Evolutionary conservation across 495 filamentous ascomycete species (phyloP).

Genomic region (Xylaria acuta): DNA sequence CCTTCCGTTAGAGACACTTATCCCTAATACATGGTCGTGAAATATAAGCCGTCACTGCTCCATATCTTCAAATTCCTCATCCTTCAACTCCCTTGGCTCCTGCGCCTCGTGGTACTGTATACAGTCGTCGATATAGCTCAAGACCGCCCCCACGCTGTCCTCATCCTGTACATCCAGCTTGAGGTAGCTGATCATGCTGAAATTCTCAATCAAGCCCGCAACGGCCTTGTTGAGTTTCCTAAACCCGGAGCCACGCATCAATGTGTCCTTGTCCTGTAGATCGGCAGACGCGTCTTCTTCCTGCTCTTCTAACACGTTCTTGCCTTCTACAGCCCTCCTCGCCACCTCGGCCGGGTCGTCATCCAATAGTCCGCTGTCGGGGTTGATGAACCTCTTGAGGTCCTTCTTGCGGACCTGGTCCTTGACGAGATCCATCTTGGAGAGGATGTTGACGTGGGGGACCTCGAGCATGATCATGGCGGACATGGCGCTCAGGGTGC

Average conservation of each 20-base stretch:
- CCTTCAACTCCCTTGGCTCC: constrained; percentile 85
- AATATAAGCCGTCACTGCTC: constrained; percentile 44
- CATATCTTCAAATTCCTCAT: constrained; percentile 72
- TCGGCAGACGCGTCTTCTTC: constrained; percentile 55
- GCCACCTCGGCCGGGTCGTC: constrained; percentile 66
- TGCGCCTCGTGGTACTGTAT: constrained; percentile 97
- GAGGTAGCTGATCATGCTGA: constrained; percentile 96
- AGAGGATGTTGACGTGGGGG: constrained; percentile 91
- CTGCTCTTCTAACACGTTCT: constrained; percentile 29
- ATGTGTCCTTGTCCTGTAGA: constrained; percentile 63
- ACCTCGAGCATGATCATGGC: constrained; percentile 98
- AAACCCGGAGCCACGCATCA: constrained; percentile 82
- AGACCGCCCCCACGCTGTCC: constrained; percentile 86
- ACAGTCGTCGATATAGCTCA: constrained; percentile 96
- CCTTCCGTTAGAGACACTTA: not conserved
- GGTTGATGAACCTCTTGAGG: constrained; percentile 83
- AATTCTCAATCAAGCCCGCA: constrained; percentile 88
- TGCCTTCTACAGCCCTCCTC: constrained; percentile 48
- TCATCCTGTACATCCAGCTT: constrained; percentile 90
- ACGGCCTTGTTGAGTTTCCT: constrained; percentile 82
- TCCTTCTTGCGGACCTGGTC: constrained; percentile 82
- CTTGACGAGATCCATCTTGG: constrained; percentile 95
- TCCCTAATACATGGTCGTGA: not conserved
- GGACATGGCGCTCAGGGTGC: constrained; percentile 93
- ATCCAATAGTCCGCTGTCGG: constrained; percentile 77